These are phyloP conservation scores for Drechslerella dactyloides DNA, from an alignment of 2,329 filamentous ascomycete genomes.

Conservation along the genomic window DNA sequence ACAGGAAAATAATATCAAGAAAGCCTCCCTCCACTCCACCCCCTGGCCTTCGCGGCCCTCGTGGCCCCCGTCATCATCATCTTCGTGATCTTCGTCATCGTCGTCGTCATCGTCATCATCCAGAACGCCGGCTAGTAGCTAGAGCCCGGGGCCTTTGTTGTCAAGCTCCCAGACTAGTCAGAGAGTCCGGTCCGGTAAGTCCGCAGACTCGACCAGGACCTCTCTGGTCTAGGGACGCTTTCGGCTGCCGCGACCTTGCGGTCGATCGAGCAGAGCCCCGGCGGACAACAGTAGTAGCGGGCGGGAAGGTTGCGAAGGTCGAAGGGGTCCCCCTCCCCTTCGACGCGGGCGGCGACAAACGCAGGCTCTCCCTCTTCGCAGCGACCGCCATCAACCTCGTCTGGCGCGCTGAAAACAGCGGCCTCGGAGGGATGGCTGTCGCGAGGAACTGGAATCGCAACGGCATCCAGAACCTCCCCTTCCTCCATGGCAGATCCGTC, in stretches of 20 bases:
- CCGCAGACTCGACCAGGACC: constrained; percentile 27
- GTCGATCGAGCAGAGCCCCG: constrained; percentile 13
- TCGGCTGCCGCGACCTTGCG: constrained; percentile 6
- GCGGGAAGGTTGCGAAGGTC: constrained; percentile 19
- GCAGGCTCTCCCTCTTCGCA: not conserved
- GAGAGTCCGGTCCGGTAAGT: constrained; percentile 11
- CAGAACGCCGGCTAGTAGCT: too few species aligned
- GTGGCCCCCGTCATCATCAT: too few species aligned
- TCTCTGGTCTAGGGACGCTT: constrained; percentile 2
- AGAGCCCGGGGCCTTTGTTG: constrained; percentile 1
- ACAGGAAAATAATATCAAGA: too few species aligned
- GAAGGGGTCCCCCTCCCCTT: not conserved
- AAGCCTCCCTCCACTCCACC: too few species aligned
- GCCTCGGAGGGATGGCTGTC: not conserved
- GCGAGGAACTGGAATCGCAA: constrained; percentile 2
- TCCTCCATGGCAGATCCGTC: constrained; percentile 6
- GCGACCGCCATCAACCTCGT: not conserved
- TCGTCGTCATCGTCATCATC: too few species aligned
- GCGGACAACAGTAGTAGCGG: constrained; percentile 18
- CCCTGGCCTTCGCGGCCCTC: too few species aligned
- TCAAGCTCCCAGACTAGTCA: constrained; percentile 9
- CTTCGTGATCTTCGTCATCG: too few species aligned
- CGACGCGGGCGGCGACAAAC: constrained; percentile 1
- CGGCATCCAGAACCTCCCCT: constrained; percentile 12
- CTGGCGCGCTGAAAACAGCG: not conserved